Percentiles rank a stretch among this genome's conserved stretches.
Conservation (phyloP, 1,139 yeast species). For the Protomyces pachydermus region DNA sequence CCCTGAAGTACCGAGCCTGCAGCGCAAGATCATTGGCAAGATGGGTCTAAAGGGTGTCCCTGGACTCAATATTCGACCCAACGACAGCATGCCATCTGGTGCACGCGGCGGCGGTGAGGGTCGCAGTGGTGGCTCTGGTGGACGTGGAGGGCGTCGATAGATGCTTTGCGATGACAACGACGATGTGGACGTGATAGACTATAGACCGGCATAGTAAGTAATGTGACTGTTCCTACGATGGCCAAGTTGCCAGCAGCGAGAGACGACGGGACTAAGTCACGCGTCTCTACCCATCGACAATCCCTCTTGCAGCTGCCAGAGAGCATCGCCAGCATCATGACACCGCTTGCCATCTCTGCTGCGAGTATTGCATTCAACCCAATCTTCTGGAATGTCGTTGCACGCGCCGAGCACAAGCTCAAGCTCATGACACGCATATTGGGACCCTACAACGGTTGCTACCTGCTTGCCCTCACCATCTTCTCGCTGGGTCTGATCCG, state of each 20-base stretch:
- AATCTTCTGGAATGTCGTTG: slow-evolving; percentile 88
- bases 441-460: slow-evolving; percentile 73
- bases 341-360: slow-evolving; percentile 34
- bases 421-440: slow-evolving; percentile 64
- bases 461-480: slow-evolving; percentile 71
- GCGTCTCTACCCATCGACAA: too few relatives aligned
- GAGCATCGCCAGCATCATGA: not conserved
- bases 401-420: slow-evolving; percentile 78
- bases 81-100: slow-evolving; percentile 3
- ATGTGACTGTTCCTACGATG: not conserved
- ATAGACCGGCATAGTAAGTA: not conserved
- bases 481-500: slow-evolving; percentile 78
- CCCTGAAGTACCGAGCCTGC: slow-evolving; percentile 23
- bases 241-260: too few relatives aligned
- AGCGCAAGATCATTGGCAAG: slow-evolving; percentile 22
- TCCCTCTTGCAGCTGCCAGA: too few relatives aligned
- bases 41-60: slow-evolving; percentile 27
- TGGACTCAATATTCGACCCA: slow-evolving; percentile 11
- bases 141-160: not conserved
- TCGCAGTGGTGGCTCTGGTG: slow-evolving; percentile 4
- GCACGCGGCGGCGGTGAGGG: slow-evolving; percentile 12
- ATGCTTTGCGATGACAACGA: not conserved
- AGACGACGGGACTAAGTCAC: too few relatives aligned
- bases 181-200: slow-evolving; percentile 4
- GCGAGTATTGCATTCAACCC: slow-evolving; percentile 82